Conservation (phyloP, 2,329 filamentous ascomycete genomes). For the Cercospora sojina region DNA sequence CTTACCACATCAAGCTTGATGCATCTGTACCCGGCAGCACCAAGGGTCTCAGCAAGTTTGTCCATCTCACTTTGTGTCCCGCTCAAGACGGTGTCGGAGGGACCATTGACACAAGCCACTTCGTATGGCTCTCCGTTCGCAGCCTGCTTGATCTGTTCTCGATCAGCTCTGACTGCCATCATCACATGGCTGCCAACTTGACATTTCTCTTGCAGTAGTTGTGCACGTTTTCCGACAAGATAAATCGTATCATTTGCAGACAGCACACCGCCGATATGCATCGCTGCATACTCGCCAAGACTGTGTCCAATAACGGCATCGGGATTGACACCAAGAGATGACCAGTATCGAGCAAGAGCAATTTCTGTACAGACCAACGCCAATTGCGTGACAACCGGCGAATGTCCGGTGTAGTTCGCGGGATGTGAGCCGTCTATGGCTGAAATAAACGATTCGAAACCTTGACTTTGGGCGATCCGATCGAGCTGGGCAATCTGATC, state of each 20-base stretch:
- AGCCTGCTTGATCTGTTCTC: slow-evolving; percentile 16
- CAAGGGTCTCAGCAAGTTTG: slow-evolving; percentile 9
- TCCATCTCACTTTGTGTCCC: slow-evolving; percentile 25
- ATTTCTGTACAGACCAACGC: slow-evolving; percentile 45
- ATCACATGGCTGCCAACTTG: slow-evolving; percentile 32
- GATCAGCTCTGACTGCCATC: slow-evolving; percentile 25
- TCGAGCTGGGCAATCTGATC: slow-evolving; percentile 36
- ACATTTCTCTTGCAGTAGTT: slow-evolving; percentile 34
- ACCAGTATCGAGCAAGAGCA: slow-evolving; percentile 37
- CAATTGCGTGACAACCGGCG: slow-evolving; percentile 39
- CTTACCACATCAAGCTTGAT: slow-evolving; percentile 30
- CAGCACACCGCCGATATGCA: slow-evolving; percentile 40
- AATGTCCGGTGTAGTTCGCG: slow-evolving; percentile 1
- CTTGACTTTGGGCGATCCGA: slow-evolving; percentile 29
- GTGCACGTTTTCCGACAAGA: slow-evolving; percentile 40
- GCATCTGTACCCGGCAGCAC: slow-evolving; percentile 12
- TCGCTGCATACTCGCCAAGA: slow-evolving; percentile 44
- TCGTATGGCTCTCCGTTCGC: neutral
- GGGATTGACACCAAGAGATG: slow-evolving; percentile 35
- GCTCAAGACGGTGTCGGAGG: slow-evolving; percentile 29
- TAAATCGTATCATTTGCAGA: slow-evolving; percentile 37
- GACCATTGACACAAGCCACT: slow-evolving; percentile 35
- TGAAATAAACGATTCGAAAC: slow-evolving; percentile 37
- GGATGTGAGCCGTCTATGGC: slow-evolving; percentile 24
- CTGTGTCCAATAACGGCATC: slow-evolving; percentile 35